Base-by-base conservation (phyloP, 192 early-diverging fungal species). In the Backusella australiensis region DNA sequence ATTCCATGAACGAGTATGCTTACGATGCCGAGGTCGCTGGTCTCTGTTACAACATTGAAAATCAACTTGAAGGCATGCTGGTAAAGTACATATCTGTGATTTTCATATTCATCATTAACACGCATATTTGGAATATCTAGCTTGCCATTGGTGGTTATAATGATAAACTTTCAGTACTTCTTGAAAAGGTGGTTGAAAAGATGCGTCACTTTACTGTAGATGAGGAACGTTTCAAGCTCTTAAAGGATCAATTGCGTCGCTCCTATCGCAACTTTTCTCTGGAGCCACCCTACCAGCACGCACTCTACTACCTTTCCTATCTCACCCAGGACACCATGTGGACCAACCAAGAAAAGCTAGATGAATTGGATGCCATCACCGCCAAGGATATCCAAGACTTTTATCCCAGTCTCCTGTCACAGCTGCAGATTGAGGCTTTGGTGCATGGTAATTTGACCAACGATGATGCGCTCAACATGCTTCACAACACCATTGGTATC, bases 21-120 rank as follows among this genome's bases (percentile, higher is more conserved):
- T 97, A 99, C 78, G 93, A 94, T 78, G 97, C 96, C 3, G 90
- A 93, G 72, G 87, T 95, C 2, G 95, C 96, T 5, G 97, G 96
- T 6, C 78, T 98, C 38, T 85, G 82, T 74, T 97, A 94, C 67
- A 85, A 85, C 34, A 81, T 96, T 69, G 86, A 91, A 70, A 89
- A 89, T 74, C 86, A 84, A 41, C 78, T 89, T 14, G 92, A 96
- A 53, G 92, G 90, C 21, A 83, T 95, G 56, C 70, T 85, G 52
- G 79, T 76, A 76, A 72, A 38, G 11, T 38, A n/a, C n/a, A 23
- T 34, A 17, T 17, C 2, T 36, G 8, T 63, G 29, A 29, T 14
- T 26, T 74, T 34, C 21, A 19, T 2, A 12, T 44, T 44, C 15
- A 19, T 5, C 42, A 17, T n/a, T 6, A 49, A 49, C 17, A 19